Conservation (phyloP, 1,284 basidiomycete genomes). For the Dichomitus squalens region DNA sequence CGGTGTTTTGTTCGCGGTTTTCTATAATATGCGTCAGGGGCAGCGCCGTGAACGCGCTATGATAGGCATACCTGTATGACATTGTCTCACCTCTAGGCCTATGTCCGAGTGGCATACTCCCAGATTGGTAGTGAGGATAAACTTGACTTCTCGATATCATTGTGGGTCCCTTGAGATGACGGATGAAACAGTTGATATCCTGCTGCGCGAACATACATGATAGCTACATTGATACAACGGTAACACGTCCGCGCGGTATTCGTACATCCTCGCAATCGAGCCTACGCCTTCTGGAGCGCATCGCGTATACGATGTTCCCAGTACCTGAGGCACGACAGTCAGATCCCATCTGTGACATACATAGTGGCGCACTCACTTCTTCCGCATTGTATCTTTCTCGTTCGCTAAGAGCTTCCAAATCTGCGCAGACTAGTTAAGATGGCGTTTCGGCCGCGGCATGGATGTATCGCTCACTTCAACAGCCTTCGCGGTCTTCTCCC, state of each 20-base stretch:
- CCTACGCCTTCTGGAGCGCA: constrained; percentile 25
- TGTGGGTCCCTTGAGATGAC: neutral
- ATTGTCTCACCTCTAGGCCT: neutral
- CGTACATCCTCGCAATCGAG: neutral
- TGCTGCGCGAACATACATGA: neutral
- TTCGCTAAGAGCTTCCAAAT: constrained; percentile 74
- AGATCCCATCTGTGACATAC: neutral
- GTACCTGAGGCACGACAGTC: constrained; percentile 32
- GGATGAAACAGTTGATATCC: neutral
- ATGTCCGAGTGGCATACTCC: too few species aligned
- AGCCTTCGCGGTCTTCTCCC: constrained; percentile 49
- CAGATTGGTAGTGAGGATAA: neutral
- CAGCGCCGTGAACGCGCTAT: neutral
- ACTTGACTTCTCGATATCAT: neutral
- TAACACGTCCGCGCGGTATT: neutral
- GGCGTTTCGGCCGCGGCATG: neutral
- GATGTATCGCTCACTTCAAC: constrained; percentile 41
- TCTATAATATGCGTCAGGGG: too few species aligned
- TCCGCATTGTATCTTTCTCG: constrained; percentile 77
- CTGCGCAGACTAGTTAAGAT: constrained; percentile 29
- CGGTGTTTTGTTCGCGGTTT: too few species aligned
- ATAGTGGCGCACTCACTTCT: constrained; percentile 56
- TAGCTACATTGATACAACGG: neutral
- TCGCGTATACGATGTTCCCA: constrained; percentile 49
- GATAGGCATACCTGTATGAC: neutral